Conservation (phyloP, 768 basidiomycete genomes). For the Clathrus columnatus region DNA sequence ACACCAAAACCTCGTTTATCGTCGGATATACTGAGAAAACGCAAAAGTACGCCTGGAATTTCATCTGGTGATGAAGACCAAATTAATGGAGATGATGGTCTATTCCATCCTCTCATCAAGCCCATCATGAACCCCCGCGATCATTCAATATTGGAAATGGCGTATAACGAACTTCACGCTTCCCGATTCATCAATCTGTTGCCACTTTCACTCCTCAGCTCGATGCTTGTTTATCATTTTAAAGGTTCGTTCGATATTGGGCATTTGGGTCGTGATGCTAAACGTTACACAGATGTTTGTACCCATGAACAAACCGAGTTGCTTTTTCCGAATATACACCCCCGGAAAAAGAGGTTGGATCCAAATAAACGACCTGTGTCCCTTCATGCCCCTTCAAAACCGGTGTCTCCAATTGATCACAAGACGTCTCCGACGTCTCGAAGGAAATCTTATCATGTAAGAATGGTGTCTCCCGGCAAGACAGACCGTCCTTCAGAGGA, state of each 20-base stretch:
- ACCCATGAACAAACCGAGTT: constrained; percentile 56
- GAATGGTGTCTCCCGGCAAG: neutral
- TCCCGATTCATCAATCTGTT: constrained; percentile 59
- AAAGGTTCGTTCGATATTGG: constrained; percentile 34
- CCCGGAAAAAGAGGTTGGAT: constrained; percentile 10
- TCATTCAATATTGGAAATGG: constrained; percentile 52
- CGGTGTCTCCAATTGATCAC: neutral
- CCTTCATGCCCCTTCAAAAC: neutral
- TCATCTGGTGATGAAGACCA: neutral
- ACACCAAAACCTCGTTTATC: neutral
- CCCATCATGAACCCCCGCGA: constrained; percentile 51
- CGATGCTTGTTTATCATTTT: constrained; percentile 51
- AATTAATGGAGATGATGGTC: neutral
- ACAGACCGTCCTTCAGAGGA: neutral
- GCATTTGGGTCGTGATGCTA: neutral
- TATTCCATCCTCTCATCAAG: constrained; percentile 4
- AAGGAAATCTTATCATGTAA: neutral
- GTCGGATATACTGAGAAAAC: neutral
- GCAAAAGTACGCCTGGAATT: neutral
- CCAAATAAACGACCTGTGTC: neutral
- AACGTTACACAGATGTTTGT: constrained; percentile 41
- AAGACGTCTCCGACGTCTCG: neutral
- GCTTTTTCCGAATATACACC: constrained; percentile 43
- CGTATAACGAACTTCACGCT: constrained; percentile 62
- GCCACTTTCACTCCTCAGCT: constrained; percentile 53